phyloP scores from a whole-genome alignment of 192 early-diverging fungal genomes.

The Allomyces macrogynus region DNA sequence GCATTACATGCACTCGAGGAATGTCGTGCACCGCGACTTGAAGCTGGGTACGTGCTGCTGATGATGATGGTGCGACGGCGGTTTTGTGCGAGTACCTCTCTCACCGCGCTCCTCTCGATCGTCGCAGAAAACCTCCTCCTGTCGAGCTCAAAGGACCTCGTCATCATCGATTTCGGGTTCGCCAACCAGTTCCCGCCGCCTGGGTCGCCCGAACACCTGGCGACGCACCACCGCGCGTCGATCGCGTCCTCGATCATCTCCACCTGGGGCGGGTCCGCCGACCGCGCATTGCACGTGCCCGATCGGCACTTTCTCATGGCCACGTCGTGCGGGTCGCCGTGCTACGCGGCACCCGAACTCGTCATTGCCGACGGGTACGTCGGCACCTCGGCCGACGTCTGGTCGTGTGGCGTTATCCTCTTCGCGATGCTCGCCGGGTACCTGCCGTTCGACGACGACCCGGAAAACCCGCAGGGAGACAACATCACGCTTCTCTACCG shows the following conservation, averaged over 20 bases:
- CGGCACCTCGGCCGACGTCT: slow-evolving; percentile 89
- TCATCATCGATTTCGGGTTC: slow-evolving; percentile 98
- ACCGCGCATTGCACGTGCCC: background rate
- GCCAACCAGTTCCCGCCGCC: slow-evolving; percentile 53
- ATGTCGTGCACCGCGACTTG: slow-evolving; percentile 92
- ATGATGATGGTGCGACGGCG: no score
- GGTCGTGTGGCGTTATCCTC: slow-evolving; percentile 96
- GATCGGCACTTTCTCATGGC: slow-evolving; percentile 39
- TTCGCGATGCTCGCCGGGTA: slow-evolving; percentile 82
- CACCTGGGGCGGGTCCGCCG: no score
- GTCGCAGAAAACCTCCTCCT: slow-evolving; percentile 66
- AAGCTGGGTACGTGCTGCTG: slow-evolving; percentile 44
- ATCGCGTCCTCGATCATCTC: no score
- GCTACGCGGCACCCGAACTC: slow-evolving; percentile 96
- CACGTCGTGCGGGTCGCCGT: slow-evolving; percentile 92
- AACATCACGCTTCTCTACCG: slow-evolving; percentile 69
- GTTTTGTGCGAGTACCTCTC: background rate
- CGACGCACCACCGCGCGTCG: background rate
- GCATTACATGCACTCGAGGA: slow-evolving; percentile 60
- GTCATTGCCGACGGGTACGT: slow-evolving; percentile 96
- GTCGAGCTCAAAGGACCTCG: slow-evolving; percentile 72
- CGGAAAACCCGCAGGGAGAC: slow-evolving; percentile 70
- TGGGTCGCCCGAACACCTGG: background rate
- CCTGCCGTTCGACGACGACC: slow-evolving; percentile 79
- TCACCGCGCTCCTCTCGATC: background rate